Evolutionary conservation across 108 stramenopile species (phyloP), one percentile per base, ranked within the genome.

Genomic region (Cylindrotheca fusiformis): DNA sequence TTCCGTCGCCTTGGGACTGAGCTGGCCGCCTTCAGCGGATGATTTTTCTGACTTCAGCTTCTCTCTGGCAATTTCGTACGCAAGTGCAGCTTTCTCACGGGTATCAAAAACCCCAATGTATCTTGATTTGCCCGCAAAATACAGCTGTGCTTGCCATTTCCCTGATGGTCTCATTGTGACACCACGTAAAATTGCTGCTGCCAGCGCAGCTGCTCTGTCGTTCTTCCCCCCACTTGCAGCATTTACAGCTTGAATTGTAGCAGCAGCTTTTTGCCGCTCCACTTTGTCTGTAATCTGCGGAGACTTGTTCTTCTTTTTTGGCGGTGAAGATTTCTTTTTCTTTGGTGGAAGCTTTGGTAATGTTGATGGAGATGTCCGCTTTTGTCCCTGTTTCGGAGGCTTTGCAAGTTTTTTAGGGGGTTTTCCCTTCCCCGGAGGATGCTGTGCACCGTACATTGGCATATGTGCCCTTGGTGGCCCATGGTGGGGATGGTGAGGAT

Each of bases 81-180:
- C 90, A 28, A 82, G 49, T 24, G 82, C 83, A 30, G 90, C 90
- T 48, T 86, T 80, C 64, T 86, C 86, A 57, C 81, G 58, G 24
- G 82, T 74, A 71, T 85, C 87, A 63, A 86, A 92, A 17, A 92
- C 87, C 30, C 91, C 91, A 70, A 92, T 85, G 58, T 92, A 92
- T 22, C 87, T 64, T 20, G 85, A 87, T 57, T 88, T 88, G 12
- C 91, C 91, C 4, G 87, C 81, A 71, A 83, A 92, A 58, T 88
- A 92, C 25, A 92, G 66, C 55, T 92, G 91, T 5, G 87, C 91
- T 80, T 92, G 91, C 90, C 91, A 92, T 71, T 87, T 92, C 33
- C 91, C 91, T 28, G 87, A 88, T 20, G 91, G 91, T 32, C 91
- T 71, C 85, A 87, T 81, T 1, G 91, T 92, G 0, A 92, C 87